Percentiles rank a stretch among this genome's conserved stretches.
Conservation (phyloP, 345 rosid species). For the Pistacia integerrima region DNA sequence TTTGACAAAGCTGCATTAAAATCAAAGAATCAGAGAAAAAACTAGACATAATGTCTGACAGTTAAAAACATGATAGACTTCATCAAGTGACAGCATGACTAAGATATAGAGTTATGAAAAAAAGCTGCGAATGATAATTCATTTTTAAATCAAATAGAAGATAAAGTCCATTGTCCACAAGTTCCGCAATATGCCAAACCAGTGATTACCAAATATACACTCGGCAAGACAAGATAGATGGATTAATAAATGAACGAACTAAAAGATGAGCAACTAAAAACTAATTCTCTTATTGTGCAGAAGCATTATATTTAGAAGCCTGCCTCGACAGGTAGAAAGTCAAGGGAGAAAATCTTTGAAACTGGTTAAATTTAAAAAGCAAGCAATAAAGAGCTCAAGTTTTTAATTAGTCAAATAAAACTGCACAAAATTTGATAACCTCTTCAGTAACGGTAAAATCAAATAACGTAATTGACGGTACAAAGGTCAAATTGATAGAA, state of each 20-base stretch:
- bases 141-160: not conserved
- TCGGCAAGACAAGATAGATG: not conserved
- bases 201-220: not conserved
- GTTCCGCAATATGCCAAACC: not conserved
- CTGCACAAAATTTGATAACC: not conserved
- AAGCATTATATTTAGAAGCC: not conserved
- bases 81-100: not conserved
- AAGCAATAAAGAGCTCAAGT: not conserved
- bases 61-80: not conserved
- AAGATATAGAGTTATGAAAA: not conserved
- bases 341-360: not conserved
- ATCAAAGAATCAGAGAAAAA: not conserved
- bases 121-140: no score
- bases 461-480: not conserved
- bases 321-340: not conserved
- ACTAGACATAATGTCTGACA: not conserved
- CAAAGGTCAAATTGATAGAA: not conserved
- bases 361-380: not conserved
- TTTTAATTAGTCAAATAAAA: not conserved
- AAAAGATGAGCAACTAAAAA: not conserved
- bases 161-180: not conserved
- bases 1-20: not conserved
- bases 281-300: not conserved
- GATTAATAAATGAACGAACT: not conserved
- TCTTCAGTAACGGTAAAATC: not conserved